Base-by-base conservation (phyloP, 75 land plant genomes). In the Azolla pinnata region DNA sequence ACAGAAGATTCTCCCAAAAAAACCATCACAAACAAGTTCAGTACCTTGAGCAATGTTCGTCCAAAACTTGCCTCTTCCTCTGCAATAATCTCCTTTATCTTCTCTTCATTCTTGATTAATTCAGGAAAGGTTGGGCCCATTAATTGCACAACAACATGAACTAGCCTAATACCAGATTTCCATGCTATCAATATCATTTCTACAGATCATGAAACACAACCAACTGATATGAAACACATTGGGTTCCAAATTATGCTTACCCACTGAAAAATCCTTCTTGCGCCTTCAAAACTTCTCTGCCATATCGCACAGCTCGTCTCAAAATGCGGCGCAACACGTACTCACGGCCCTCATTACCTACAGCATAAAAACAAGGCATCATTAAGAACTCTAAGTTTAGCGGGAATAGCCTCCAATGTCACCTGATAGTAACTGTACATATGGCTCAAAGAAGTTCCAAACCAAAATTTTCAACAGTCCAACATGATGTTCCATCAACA, bases 261-360 rank as follows among this genome's bases (percentile, higher is more conserved):
- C 97, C 80, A 55, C 77, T 84, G 60, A 91, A 91, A 45, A 91
- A 91, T 18, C 97, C 97, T 69, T 88, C 89, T 61, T 61, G 74
- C 21, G 97, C 97, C 63, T 91, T 84, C 29, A 91, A 59, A 18
- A 91, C 93, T 60, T 91, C 97, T 42, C 79, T 78, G 34, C 97
- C 97, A 78, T 91, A 91, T 9, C 97, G 82, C 30, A 91, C 97
- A 57, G 89, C 97, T 31, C 97, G 66, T 23, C 93, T 79, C n/a
- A 91, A 81, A 52, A 91, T 88, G 33, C 93, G 85, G 24, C 93
- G 71, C 23, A 91, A 63, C 44, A 91, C 97, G 78, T 91, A 91
- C 64, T 87, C 97, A 34, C 89, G 83, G 8, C 97, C 97, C 61
- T 87, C 95, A 70, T 91, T 91, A 31, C 97, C 97, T 90, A 67